Percentiles rank a stretch among this genome's conserved stretches.
phyloP scores from a whole-genome alignment of 2,329 filamentous ascomycete genomes.

The Cryphonectria naterciae region DNA sequence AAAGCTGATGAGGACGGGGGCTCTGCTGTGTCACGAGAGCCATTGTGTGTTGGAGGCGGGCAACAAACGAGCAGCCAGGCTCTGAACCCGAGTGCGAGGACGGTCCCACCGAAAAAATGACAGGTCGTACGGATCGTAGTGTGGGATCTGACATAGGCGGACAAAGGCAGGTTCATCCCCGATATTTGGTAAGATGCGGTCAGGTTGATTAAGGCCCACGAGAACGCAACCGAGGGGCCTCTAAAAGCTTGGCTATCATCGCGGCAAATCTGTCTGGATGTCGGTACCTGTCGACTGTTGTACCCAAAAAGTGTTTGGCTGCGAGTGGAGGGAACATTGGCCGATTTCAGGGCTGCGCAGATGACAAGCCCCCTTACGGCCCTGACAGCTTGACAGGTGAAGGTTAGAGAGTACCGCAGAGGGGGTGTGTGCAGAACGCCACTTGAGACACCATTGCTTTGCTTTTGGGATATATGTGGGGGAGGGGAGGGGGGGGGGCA shows the following conservation, averaged over 20 bases:
- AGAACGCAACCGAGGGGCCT: neutral
- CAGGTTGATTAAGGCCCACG: constrained; percentile 9
- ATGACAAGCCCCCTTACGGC: neutral
- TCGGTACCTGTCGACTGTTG: neutral
- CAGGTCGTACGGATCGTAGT: constrained; percentile 20
- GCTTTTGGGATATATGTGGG: neutral
- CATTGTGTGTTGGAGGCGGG: neutral
- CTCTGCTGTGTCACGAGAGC: neutral
- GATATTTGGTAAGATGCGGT: constrained; percentile 18
- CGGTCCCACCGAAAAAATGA: constrained; percentile 19
- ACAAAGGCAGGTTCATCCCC: constrained; percentile 14
- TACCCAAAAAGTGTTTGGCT: neutral
- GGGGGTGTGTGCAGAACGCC: constrained; percentile 8
- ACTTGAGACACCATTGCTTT: neutral
- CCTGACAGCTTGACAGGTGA: constrained; percentile 9
- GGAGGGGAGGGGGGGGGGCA: too few relatives aligned
- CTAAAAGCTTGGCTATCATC: neutral
- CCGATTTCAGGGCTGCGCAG: neutral
- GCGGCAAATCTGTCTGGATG: neutral
- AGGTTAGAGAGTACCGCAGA: constrained; percentile 4
- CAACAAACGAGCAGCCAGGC: constrained; percentile 1
- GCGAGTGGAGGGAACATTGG: constrained; percentile 3
- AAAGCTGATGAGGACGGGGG: neutral
- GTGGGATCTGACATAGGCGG: constrained; percentile 28
- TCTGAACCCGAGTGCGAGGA: constrained; percentile 12